These are phyloP conservation scores for Iris pallida DNA, from an alignment of 116 monocot genomes.

Conservation along the genomic window DNA sequence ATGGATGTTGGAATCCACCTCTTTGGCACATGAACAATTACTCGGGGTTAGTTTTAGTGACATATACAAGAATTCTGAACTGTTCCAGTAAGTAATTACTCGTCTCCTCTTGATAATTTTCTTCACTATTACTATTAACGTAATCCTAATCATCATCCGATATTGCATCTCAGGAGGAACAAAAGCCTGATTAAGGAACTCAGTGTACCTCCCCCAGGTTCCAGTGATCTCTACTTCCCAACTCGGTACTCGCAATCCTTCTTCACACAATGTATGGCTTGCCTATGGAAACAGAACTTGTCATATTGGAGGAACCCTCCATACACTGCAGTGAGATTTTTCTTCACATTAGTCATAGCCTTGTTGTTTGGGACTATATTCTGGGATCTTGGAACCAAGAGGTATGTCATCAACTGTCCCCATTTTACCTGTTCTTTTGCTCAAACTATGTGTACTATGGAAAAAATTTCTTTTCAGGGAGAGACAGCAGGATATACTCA, in stretches of 20 bases:
- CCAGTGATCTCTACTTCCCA: slow-evolving; percentile 25
- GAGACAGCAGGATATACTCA: slow-evolving; percentile 29
- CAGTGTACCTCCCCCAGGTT: slow-evolving; percentile 25
- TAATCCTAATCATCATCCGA: too few relatives aligned
- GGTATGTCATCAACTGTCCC: slow-evolving; percentile 3
- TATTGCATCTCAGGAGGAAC: slow-evolving; percentile 26
- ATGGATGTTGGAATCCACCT: slow-evolving; percentile 39
- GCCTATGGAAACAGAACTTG: slow-evolving; percentile 33
- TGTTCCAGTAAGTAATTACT: slow-evolving; percentile 16
- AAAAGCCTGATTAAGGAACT: slow-evolving; percentile 29
- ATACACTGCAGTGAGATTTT: slow-evolving; percentile 26
- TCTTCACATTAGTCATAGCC: slow-evolving; percentile 30
- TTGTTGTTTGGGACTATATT: slow-evolving; percentile 35
- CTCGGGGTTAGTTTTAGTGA: slow-evolving; percentile 24
- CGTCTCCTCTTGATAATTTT: background rate
- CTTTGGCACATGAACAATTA: slow-evolving; percentile 28
- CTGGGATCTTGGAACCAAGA: slow-evolving; percentile 31
- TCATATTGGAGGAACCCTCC: slow-evolving; percentile 45
- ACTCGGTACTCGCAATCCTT: slow-evolving; percentile 29
- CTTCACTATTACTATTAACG: too few relatives aligned
- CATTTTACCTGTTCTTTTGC: too few relatives aligned
- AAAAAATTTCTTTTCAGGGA: slow-evolving; percentile 13
- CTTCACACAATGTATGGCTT: slow-evolving; percentile 29
- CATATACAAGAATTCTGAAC: slow-evolving; percentile 29
- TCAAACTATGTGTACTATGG: too few relatives aligned